These are phyloP conservation scores for Astragalus glycyphyllos DNA, from an alignment of 306 rosid species.

Conservation along the genomic window DNA sequence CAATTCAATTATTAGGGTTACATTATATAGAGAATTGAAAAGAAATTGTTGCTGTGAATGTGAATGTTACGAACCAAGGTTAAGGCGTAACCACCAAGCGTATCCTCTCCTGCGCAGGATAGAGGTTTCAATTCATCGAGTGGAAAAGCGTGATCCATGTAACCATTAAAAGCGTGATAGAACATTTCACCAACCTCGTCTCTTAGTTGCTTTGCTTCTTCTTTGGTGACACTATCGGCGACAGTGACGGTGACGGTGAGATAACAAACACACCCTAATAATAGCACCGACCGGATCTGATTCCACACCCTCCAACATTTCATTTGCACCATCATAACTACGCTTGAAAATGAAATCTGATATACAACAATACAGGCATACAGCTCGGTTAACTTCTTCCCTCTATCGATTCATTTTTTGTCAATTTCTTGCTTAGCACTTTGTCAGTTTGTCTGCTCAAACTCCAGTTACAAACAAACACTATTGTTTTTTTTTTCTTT, in stretches of 20 bases:
- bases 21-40: neutral
- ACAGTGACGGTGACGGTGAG: constrained; percentile 26
- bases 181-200: constrained; percentile 91
- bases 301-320: constrained; percentile 40
- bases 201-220: constrained; percentile 75
- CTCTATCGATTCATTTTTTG: constrained; percentile 1
- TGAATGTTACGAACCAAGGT: constrained; percentile 59
- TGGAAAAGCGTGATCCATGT: constrained; percentile 93
- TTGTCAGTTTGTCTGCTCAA: neutral
- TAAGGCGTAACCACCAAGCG: constrained; percentile 93
- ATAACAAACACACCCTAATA: constrained; percentile 32
- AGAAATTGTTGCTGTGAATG: neutral
- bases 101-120: constrained; percentile 84
- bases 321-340: constrained; percentile 42
- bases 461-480: neutral
- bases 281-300: constrained; percentile 50
- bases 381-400: neutral
- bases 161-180: constrained; percentile 95
- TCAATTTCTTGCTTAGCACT: neutral
- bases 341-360: neutral
- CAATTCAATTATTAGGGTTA: neutral
- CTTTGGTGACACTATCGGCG: constrained; percentile 70
- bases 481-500: neutral
- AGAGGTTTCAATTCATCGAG: constrained; percentile 86
- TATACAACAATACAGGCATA: neutral